Percentiles rank a stretch among this genome's conserved stretches.
Evolutionary conservation across 2,329 filamentous ascomycete species (phyloP).

Genomic region (Daldinia eschscholtzii): DNA sequence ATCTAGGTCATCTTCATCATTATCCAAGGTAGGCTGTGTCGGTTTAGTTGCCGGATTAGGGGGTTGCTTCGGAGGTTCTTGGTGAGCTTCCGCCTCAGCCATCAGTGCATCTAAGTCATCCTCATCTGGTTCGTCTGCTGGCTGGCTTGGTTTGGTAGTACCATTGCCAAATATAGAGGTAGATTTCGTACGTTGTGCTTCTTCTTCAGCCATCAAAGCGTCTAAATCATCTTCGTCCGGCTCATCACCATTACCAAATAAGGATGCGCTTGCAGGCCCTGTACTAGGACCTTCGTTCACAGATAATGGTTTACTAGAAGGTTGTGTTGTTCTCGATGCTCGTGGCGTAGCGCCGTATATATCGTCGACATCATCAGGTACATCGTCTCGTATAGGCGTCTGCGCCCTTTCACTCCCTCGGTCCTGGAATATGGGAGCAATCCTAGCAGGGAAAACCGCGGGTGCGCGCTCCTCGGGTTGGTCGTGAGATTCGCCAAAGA

Average conservation of each 20-base stretch:
- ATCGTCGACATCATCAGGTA: constrained; percentile 63
- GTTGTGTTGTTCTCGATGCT: constrained; percentile 42
- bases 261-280: constrained; percentile 23
- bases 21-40: constrained; percentile 32
- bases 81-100: constrained; percentile 54
- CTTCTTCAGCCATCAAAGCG: constrained; percentile 65
- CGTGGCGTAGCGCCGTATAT: constrained; percentile 68
- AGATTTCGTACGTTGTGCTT: constrained; percentile 47
- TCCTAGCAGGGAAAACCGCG: constrained; percentile 50
- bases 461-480: constrained; percentile 48
- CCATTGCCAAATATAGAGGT: constrained; percentile 42
- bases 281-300: constrained; percentile 24
- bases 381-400: constrained; percentile 53
- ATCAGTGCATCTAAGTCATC: constrained; percentile 61
- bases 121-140: constrained; percentile 49
- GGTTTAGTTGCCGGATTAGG: constrained; percentile 28
- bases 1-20: constrained; percentile 55
- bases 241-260: constrained; percentile 46
- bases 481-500: constrained; percentile 46
- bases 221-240: constrained; percentile 62
- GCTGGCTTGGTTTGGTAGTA: constrained; percentile 18
- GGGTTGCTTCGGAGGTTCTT: constrained; percentile 21
- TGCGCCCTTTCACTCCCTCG: constrained; percentile 49
- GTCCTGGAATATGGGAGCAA: constrained; percentile 58
- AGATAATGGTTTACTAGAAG: constrained; percentile 39